phyloP scores from a whole-genome alignment of 164 flowering plant genomes.

The Dillenia turbinata region DNA sequence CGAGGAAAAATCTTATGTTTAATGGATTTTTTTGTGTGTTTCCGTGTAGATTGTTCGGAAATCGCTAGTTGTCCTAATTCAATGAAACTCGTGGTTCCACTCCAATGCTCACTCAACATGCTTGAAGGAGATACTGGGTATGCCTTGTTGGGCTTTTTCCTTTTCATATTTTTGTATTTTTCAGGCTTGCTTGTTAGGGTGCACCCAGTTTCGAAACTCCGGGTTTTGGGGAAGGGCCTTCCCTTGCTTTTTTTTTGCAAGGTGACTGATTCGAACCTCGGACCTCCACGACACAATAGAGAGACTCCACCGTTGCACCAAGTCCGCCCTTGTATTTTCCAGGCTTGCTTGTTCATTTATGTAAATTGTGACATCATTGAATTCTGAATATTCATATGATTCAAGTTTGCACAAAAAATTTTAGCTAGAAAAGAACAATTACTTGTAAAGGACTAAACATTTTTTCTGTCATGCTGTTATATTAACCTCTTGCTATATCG shows the following conservation, averaged over 20 bases:
- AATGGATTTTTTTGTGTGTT: not conserved
- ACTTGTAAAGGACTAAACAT: too few relatives aligned
- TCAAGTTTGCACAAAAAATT: too few relatives aligned
- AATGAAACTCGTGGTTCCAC: conserved; percentile 46
- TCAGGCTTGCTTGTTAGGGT: not conserved
- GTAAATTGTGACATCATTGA: not conserved
- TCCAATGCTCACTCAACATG: conserved; percentile 89
- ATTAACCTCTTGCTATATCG: too few relatives aligned
- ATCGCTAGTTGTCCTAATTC: conserved; percentile 30
- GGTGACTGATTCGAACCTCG: too few relatives aligned
- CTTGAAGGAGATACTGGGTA: conserved; percentile 99
- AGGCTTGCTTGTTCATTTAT: not conserved
- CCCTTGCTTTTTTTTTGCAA: too few relatives aligned
- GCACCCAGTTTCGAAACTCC: too few relatives aligned
- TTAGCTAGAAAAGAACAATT: too few relatives aligned
- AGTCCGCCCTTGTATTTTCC: not conserved
- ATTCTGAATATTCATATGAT: too few relatives aligned
- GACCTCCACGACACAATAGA: too few relatives aligned
- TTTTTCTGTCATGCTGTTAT: too few relatives aligned
- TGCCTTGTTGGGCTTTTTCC: conserved; percentile 5
- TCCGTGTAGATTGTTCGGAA: conserved; percentile 25
- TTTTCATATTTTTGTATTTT: not conserved
- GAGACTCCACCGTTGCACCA: too few relatives aligned
- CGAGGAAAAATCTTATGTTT: not conserved
- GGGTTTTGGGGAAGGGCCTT: too few relatives aligned